Conservation (phyloP, 2,329 filamentous ascomycete species). For the Trichoderma atrobrunneum region DNA sequence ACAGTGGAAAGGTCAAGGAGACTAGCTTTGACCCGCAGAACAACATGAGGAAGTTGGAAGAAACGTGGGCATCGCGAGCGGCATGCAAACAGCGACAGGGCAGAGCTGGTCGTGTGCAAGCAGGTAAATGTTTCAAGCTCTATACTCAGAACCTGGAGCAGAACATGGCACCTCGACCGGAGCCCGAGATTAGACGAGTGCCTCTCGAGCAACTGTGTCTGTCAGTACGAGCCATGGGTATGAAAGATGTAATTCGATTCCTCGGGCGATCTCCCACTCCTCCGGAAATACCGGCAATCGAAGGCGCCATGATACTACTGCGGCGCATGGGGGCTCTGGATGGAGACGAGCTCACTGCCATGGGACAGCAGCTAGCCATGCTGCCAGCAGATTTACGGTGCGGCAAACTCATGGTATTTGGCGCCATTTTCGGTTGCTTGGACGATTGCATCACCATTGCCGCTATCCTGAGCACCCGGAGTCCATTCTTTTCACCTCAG, state of each 20-base stretch:
- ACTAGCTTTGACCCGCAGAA: slow-evolving; percentile 88
- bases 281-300: slow-evolving; percentile 79
- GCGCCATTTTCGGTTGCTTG: slow-evolving; percentile 87
- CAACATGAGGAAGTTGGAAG: slow-evolving; percentile 91
- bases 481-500: slow-evolving; percentile 80
- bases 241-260: slow-evolving; percentile 76
- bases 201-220: slow-evolving; percentile 92
- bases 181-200: slow-evolving; percentile 90
- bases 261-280: slow-evolving; percentile 85
- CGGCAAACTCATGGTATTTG: slow-evolving; percentile 93
- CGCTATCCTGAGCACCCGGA: slow-evolving; percentile 84
- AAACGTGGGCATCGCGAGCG: slow-evolving; percentile 91
- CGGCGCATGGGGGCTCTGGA: slow-evolving; percentile 85
- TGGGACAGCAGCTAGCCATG: slow-evolving; percentile 90
- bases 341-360: slow-evolving; percentile 79
- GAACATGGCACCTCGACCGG: slow-evolving; percentile 83
- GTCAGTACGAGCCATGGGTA: slow-evolving; percentile 92
- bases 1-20: slow-evolving; percentile 93
- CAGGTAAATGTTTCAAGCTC: slow-evolving; percentile 91
- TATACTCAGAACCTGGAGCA: slow-evolving; percentile 83
- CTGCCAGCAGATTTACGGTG: slow-evolving; percentile 91
- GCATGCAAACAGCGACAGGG: slow-evolving; percentile 93
- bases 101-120: slow-evolving; percentile 87
- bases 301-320: slow-evolving; percentile 76
- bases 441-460: slow-evolving; percentile 87